Percentiles rank a stretch among this genome's conserved stretches.
Evolutionary conservation across 768 basidiomycete species (phyloP).

Genomic region (Megacollybia marginata): DNA sequence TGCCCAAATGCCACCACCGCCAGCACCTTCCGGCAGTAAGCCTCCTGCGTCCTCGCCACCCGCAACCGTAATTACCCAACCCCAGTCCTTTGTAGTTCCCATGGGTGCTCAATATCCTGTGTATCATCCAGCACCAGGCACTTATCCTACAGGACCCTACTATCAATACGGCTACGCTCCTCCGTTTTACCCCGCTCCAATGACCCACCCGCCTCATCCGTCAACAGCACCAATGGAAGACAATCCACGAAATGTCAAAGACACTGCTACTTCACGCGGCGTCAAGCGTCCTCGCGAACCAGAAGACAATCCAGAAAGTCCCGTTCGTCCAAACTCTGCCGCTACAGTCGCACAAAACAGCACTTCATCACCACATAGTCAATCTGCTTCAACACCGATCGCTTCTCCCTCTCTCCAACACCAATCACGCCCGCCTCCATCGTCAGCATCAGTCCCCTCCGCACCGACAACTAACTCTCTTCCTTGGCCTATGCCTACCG

Average conservation of each 20-base stretch:
- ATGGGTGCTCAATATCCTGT: constrained; percentile 44
- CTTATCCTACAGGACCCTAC: constrained; percentile 58
- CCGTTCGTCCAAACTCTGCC: constrained; percentile 19
- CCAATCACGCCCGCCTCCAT: constrained; percentile 29
- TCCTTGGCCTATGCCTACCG: constrained; percentile 71
- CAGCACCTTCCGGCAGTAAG: constrained; percentile 19
- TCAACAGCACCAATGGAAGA: constrained; percentile 45
- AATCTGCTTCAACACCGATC: constrained; percentile 35
- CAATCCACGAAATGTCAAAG: constrained; percentile 42
- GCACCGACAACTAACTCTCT: constrained; percentile 22
- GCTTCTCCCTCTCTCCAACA: constrained; percentile 48
- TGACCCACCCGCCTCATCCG: constrained; percentile 8
- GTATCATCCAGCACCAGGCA: constrained; percentile 28
- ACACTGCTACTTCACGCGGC: constrained; percentile 23
- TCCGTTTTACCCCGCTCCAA: constrained; percentile 7
- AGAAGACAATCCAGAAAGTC: constrained; percentile 25
- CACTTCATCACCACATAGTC: constrained; percentile 28
- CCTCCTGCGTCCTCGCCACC: constrained; percentile 22
- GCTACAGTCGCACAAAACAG: constrained; percentile 21
- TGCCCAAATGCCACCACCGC: constrained; percentile 21
- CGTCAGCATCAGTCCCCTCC: constrained; percentile 13
- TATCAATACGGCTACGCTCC: constrained; percentile 40
- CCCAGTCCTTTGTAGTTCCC: constrained; percentile 67
- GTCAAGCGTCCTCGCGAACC: constrained; percentile 52
- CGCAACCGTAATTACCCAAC: constrained; percentile 56